phyloP scores from a whole-genome alignment of 176 grass and related monocot genomes.

The Oryza glaberrima region DNA sequence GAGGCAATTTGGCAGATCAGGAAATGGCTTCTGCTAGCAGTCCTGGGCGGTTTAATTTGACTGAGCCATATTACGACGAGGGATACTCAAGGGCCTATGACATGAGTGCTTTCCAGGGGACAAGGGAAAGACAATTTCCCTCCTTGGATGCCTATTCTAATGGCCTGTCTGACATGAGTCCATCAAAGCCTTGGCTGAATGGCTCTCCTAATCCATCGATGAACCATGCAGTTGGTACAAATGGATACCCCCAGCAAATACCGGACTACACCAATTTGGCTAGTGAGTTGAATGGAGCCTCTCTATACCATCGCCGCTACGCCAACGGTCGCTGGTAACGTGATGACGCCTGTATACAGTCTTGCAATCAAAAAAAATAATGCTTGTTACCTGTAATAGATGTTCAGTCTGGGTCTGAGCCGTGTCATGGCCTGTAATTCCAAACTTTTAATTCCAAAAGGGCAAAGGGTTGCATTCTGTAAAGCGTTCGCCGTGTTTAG shows the following conservation, averaged over 20 bases:
- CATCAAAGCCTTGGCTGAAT: slow-evolving; percentile 61
- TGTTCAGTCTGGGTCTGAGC: slow-evolving; percentile 39
- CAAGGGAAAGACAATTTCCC: slow-evolving; percentile 44
- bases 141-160: slow-evolving; percentile 44
- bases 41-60: slow-evolving; percentile 38
- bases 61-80: slow-evolving; percentile 58
- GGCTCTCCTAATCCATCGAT: slow-evolving; percentile 28
- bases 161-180: slow-evolving; percentile 48
- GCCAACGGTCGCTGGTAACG: slow-evolving; percentile 59
- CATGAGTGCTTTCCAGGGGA: slow-evolving; percentile 42
- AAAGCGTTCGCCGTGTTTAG: slow-evolving; percentile 12
- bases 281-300: slow-evolving; percentile 43
- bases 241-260: slow-evolving; percentile 46
- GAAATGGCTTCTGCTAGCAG: slow-evolving; percentile 45
- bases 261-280: slow-evolving; percentile 51
- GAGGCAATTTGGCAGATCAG: slow-evolving; percentile 36
- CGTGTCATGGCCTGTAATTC: slow-evolving; percentile 45
- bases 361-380: slow-evolving; percentile 47
- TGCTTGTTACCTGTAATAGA: slow-evolving; percentile 54
- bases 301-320: slow-evolving; percentile 47
- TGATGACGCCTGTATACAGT: slow-evolving; percentile 44
- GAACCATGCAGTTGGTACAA: slow-evolving; percentile 34
- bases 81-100: slow-evolving; percentile 62
- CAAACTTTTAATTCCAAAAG: slow-evolving; percentile 44
- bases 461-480: slow-evolving; percentile 48